Evolutionary conservation across 2,329 filamentous ascomycete species (phyloP), one percentile per base, ranked within the genome.

Genomic region (Cytospora paraplurivora): DNA sequence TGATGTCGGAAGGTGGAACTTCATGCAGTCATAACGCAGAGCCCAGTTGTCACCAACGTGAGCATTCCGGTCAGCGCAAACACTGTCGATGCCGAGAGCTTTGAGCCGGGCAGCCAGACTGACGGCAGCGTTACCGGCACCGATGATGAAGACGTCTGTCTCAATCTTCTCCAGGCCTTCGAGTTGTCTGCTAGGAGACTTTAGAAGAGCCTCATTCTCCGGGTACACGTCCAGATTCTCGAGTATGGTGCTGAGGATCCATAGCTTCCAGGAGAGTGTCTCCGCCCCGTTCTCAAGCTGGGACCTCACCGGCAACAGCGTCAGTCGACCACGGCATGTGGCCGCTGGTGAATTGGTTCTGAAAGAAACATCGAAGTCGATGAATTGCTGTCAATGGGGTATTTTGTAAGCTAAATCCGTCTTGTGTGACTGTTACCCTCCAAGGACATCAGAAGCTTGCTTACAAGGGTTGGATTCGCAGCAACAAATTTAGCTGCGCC

Each of bases 41-140:
- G 68, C 68, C 77, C 77, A 79, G 62, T 75, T 78, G 58, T 78
- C 77, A 2, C 77, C 77, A 0, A 72, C 64, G 0, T 67, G 64
- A 6, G 70, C 44, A 21, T 78, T 76, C 2, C 69, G 68, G 32
- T 79, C 76, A 11, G 73, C 59, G 12, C 78, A 71, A 33, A 78
- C 56, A 47, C 68, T 73, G 7, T 74, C 72, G 0, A 78, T 70
- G 0, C 71, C 71, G 0, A 78, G 38, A 0, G 76, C 73, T 54
- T 79, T 78, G 15, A 78, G 69, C 2, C 76, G 73, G 1, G 75
- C 76, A 2, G 75, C 74, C 2, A 76, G 70, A 10, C 69, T 53
- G 1, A 73, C 51, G 0, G 69, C 75, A 2, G 71, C 68, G 27
- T 74, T 76, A 4, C 75, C 75, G 6, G 68, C 74, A 17, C 75